phyloP scores from a whole-genome alignment of 2,329 filamentous ascomycete species.

The Colletotrichum liriopes region DNA sequence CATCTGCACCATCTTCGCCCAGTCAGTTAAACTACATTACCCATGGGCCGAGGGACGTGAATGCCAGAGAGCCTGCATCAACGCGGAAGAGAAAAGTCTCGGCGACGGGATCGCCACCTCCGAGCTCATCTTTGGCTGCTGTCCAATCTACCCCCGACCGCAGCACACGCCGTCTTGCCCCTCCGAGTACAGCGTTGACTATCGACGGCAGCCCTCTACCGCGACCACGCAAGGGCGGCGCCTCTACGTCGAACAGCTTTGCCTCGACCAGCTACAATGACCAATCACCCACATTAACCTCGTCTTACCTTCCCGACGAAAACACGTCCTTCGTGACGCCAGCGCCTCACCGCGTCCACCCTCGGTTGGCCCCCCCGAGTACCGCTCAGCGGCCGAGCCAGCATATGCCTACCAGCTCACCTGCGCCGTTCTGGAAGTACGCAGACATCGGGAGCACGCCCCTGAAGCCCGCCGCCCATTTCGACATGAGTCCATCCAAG shows the following conservation, averaged over 20 bases:
- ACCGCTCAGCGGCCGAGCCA: slow-evolving; percentile 87
- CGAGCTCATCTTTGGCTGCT: slow-evolving; percentile 64
- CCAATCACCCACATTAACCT: slow-evolving; percentile 74
- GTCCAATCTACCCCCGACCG: slow-evolving; percentile 74
- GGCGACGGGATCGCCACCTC: slow-evolving; percentile 69
- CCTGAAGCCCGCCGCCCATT: slow-evolving; percentile 64
- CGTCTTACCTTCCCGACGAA: slow-evolving; percentile 75
- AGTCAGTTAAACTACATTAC: slow-evolving; percentile 74
- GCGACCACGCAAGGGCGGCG: slow-evolving; percentile 66
- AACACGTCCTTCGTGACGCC: slow-evolving; percentile 77
- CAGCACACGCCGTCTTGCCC: slow-evolving; percentile 51
- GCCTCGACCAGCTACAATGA: slow-evolving; percentile 68
- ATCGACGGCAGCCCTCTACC: slow-evolving; percentile 76
- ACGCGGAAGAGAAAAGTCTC: slow-evolving; percentile 72
- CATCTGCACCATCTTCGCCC: slow-evolving; percentile 80
- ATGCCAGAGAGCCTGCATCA: slow-evolving; percentile 65
- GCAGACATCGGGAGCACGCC: slow-evolving; percentile 84
- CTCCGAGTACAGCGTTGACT: slow-evolving; percentile 55
- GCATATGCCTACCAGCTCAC: slow-evolving; percentile 88
- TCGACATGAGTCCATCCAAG: slow-evolving; percentile 74
- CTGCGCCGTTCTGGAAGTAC: slow-evolving; percentile 91
- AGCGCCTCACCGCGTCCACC: slow-evolving; percentile 80
- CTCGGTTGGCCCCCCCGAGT: slow-evolving; percentile 83
- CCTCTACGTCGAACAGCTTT: slow-evolving; percentile 61
- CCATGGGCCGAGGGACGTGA: slow-evolving; percentile 71